A percentile compares a stretch with the other conserved stretches of the same genome.
Conservation (phyloP, 257 asterid genomes). For the Thymus mandschuricus region DNA sequence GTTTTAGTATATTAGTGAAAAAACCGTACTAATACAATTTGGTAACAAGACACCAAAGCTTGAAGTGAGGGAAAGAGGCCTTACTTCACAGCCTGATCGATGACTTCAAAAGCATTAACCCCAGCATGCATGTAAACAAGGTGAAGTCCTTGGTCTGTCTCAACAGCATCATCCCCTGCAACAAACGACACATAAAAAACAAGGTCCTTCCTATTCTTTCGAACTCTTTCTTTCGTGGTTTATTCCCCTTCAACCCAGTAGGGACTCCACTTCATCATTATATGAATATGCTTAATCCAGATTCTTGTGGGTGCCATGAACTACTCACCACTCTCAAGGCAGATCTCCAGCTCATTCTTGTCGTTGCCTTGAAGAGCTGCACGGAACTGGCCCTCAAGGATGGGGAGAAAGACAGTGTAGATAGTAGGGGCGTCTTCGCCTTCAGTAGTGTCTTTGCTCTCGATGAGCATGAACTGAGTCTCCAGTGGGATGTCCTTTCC, state of each 20-base stretch:
- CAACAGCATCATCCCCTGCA: slow-evolving; percentile 89
- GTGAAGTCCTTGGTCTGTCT: slow-evolving; percentile 87
- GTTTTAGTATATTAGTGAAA: neutral
- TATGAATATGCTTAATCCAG: slow-evolving; percentile 31
- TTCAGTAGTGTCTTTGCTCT: slow-evolving; percentile 70
- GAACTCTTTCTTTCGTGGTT: slow-evolving; percentile 24
- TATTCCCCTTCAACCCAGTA: slow-evolving; percentile 30
- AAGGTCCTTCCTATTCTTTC: slow-evolving; percentile 37
- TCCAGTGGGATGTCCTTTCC: slow-evolving; percentile 92
- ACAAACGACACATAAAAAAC: slow-evolving; percentile 34
- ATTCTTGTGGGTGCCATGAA: slow-evolving; percentile 33
- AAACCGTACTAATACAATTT: neutral
- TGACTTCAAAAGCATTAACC: slow-evolving; percentile 89
- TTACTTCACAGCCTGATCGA: slow-evolving; percentile 91
- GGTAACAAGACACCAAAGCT: neutral
- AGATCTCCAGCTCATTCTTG: slow-evolving; percentile 84
- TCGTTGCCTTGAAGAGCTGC: slow-evolving; percentile 97
- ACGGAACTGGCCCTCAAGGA: slow-evolving; percentile 94
- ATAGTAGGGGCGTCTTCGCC: slow-evolving; percentile 67
- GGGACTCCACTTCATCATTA: slow-evolving; percentile 23
- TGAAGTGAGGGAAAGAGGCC: slow-evolving; percentile 33
- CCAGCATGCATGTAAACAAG: slow-evolving; percentile 94
- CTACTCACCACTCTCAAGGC: slow-evolving; percentile 97
- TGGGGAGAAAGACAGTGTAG: slow-evolving; percentile 87
- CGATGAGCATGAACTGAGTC: slow-evolving; percentile 94